Conservation (phyloP, 371 early-diverging fungal genomes). For the Conidiobolus incongruus region DNA sequence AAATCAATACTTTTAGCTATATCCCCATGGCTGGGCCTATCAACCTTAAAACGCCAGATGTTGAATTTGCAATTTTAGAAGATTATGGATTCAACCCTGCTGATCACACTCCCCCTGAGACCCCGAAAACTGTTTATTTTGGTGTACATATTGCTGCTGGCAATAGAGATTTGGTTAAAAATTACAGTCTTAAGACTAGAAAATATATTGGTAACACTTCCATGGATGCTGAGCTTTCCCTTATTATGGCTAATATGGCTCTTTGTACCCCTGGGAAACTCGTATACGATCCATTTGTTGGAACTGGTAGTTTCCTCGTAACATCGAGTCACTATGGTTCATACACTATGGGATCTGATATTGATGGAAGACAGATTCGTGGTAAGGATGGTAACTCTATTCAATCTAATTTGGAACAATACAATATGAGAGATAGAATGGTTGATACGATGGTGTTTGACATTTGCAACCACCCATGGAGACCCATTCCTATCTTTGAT, state of each 20-base stretch:
- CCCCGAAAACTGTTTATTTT: background rate
- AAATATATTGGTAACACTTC: constrained; percentile 85
- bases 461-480: constrained; percentile 74
- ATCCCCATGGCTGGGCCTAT: constrained; percentile 55
- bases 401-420: constrained; percentile 61
- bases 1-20: constrained; percentile 62
- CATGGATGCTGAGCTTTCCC: constrained; percentile 92
- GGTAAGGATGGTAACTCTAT: constrained; percentile 55
- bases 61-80: constrained; percentile 47
- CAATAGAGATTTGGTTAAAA: constrained; percentile 42
- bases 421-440: constrained; percentile 40
- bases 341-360: constrained; percentile 81
- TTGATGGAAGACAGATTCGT: constrained; percentile 90
- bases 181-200: constrained; percentile 79
- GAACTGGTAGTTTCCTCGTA: constrained; percentile 81
- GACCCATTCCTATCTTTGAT: constrained; percentile 45
- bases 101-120: background rate
- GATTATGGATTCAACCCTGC: constrained; percentile 34
- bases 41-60: constrained; percentile 61
- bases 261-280: constrained; percentile 50
- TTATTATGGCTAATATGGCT: constrained; percentile 91
- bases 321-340: constrained; percentile 87
- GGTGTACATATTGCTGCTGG: constrained; percentile 25
- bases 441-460: constrained; percentile 73
- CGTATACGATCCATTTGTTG: constrained; percentile 94